Evolutionary conservation across 805 yeast genomes (phyloP).

Genomic region (Wickerhamomyces tratensis): DNA sequence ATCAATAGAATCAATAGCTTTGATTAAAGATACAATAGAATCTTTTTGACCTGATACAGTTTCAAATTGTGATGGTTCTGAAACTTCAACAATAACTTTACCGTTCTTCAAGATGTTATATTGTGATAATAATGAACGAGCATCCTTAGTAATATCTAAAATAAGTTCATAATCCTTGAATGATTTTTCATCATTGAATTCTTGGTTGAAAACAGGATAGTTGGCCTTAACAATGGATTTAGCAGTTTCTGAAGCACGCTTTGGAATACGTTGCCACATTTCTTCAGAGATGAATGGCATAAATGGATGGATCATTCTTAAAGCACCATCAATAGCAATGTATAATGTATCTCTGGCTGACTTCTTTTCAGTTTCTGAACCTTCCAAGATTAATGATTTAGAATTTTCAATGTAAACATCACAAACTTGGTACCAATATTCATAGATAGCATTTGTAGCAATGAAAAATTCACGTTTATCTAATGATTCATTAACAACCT

Average conservation of each 20-base stretch:
- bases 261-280: constrained; percentile 98
- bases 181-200: constrained; percentile 56
- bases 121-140: constrained; percentile 88
- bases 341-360: constrained; percentile 93
- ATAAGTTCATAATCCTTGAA: constrained; percentile 74
- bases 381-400: constrained; percentile 85
- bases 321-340: constrained; percentile 86
- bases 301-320: constrained; percentile 91
- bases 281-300: constrained; percentile 98
- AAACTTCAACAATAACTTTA: constrained; percentile 72
- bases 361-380: constrained; percentile 71
- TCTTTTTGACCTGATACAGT: constrained; percentile 64
- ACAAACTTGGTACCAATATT: constrained; percentile 93
- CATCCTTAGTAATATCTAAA: constrained; percentile 78
- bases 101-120: constrained; percentile 85
- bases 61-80: constrained; percentile 33
- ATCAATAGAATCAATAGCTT: constrained; percentile 71
- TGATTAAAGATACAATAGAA: constrained; percentile 85
- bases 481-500: constrained; percentile 50
- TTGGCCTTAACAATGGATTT: constrained; percentile 68
- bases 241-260: constrained; percentile 62
- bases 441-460: constrained; percentile 79
- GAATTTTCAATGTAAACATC: constrained; percentile 98
- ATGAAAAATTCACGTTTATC: constrained; percentile 86
- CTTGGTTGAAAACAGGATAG: constrained; percentile 60